phyloP scores from a whole-genome alignment of 352 stramenopile genomes.

The Blastocystis sp. region DNA sequence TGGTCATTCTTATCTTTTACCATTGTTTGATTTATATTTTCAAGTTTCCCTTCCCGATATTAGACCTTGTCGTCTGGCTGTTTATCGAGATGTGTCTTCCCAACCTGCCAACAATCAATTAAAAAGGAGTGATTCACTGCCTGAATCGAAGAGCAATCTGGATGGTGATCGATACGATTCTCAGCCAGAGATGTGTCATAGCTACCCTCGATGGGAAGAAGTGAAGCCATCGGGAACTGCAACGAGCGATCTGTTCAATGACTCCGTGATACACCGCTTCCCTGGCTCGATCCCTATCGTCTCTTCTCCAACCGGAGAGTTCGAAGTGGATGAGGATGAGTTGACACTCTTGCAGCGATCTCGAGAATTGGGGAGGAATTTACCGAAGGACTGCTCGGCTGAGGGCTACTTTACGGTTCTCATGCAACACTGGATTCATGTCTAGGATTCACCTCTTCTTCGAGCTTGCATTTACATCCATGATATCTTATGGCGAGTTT shows the following conservation, averaged over 20 bases:
- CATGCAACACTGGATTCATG: neutral
- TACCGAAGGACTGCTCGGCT: neutral
- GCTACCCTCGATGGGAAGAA: neutral
- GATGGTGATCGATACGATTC: neutral
- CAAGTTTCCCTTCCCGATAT: neutral
- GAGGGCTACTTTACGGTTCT: neutral
- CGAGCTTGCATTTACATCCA: neutral
- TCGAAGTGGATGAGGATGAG: neutral
- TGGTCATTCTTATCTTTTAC: neutral
- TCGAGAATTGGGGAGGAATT: neutral
- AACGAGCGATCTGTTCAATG: neutral
- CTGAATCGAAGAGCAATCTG: neutral
- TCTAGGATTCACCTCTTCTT: neutral
- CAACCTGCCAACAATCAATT: neutral
- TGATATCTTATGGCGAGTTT: neutral
- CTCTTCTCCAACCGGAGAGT: neutral
- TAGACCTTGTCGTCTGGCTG: neutral
- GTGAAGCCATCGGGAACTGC: neutral
- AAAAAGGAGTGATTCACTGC: neutral
- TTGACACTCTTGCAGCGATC: neutral
- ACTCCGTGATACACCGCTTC: neutral
- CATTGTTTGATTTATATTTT: too few relatives aligned
- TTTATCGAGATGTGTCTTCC: neutral
- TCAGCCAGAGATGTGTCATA: neutral
- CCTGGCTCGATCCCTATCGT: neutral